Evolutionary conservation across 371 early-diverging fungal species (phyloP), one percentile per base, ranked within the genome.

Genomic region (Mucor lusitanicus): DNA sequence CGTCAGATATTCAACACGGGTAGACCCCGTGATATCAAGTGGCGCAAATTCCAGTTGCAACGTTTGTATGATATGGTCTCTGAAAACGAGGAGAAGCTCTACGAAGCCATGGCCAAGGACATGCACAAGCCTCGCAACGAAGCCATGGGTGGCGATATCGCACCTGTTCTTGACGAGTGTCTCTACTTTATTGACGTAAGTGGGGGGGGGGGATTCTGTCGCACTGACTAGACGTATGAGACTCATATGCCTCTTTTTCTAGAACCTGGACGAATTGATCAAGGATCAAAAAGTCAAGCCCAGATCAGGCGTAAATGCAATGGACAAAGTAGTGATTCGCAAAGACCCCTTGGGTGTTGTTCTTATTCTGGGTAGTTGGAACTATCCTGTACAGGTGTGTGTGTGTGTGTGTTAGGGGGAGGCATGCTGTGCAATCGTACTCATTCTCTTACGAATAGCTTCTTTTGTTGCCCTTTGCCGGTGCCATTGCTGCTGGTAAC

Each of bases 401-500:
- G n/a, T 12, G 3, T 25, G 44, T 2, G 13, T 21, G 35, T 37
- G 8, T 1, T 42, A 42, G 21, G 9, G 8, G 4, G 8, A 7
- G 33, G 7, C 8, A 33, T 33, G 33, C 19, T 46, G 19, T 37
- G 9, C 21, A 46, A 1, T 46, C 12, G 7, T 21, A 19, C 21
- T 46, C 46, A 19, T 8, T 6, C 12, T 46, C 46, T 46, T 46
- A 21, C 21, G 3, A 1, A 25, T 40, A 55, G 60, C 59, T 69
- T 55, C 59, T 54, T 30, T 62, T 72, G 21, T 50, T 69, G 57
- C 69, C 67, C 50, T 60, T 69, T 55, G 83, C 87, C 23, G 92
- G 93, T 33, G 95, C 96, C n/a, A 84, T 97, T 70, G 95, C 95
- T n/a, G 95, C 91, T 35, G 97, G 97, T 64, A 92, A 93, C 78